Evolutionary conservation across 768 basidiomycete genomes (phyloP).

Genomic region (Suillus placidus): DNA sequence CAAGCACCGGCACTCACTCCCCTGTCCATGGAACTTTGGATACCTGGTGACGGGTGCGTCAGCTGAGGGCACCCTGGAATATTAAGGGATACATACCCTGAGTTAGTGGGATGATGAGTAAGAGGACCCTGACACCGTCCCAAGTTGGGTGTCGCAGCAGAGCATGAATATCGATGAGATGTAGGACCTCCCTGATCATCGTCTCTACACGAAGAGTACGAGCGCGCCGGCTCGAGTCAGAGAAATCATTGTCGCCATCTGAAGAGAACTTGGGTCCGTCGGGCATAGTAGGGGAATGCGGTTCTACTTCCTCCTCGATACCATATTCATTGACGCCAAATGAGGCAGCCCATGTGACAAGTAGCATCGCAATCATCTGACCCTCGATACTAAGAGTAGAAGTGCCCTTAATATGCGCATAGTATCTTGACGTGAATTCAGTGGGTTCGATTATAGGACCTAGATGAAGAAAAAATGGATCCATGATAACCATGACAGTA

Average conservation of each 20-base stretch:
- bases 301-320: constrained; percentile 41
- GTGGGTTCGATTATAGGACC: constrained; percentile 84
- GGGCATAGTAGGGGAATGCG: constrained; percentile 9
- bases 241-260: constrained; percentile 32
- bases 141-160: constrained; percentile 80
- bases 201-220: constrained; percentile 60
- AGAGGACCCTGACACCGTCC: constrained; percentile 82
- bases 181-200: constrained; percentile 77
- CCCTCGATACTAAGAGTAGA: constrained; percentile 71
- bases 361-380: constrained; percentile 72
- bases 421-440: constrained; percentile 77
- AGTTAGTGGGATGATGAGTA: constrained; percentile 81
- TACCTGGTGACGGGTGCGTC: constrained; percentile 14
- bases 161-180: constrained; percentile 78
- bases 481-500: constrained; percentile 11
- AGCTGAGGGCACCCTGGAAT: not conserved
- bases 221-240: constrained; percentile 41
- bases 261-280: constrained; percentile 13
- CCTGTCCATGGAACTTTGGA: constrained; percentile 32
- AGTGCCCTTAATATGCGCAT: constrained; percentile 63
- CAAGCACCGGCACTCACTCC: constrained; percentile 14
- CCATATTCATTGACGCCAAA: constrained; percentile 87
- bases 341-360: constrained; percentile 88
- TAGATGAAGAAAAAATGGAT: constrained; percentile 35
- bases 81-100: constrained; percentile 54